Percentiles rank a stretch among this genome's conserved stretches.
phyloP scores from a whole-genome alignment of 768 basidiomycete species.

The Dioszegia aurantiaca region DNA sequence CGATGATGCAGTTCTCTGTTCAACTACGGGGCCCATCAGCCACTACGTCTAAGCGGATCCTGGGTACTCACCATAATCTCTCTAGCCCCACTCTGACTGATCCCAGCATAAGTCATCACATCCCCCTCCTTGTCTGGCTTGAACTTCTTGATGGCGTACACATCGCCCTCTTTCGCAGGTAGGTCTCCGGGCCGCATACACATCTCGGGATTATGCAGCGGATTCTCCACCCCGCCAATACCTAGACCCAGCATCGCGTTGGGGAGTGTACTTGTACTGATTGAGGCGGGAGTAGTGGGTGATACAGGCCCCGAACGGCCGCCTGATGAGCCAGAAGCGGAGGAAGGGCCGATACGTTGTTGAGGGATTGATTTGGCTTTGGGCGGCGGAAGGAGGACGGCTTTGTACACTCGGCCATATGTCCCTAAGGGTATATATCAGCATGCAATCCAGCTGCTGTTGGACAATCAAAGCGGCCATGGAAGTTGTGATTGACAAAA shows the following conservation, averaged over 20 bases:
- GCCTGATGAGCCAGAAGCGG: slow-evolving; percentile 15
- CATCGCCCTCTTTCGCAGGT: slow-evolving; percentile 58
- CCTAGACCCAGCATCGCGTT: too few relatives aligned
- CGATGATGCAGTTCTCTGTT: slow-evolving; percentile 55
- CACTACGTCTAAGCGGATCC: not conserved
- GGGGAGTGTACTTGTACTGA: not conserved
- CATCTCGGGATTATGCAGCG: slow-evolving; percentile 41
- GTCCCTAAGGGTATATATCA: slow-evolving; percentile 57
- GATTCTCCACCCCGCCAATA: slow-evolving; percentile 17
- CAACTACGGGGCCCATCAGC: slow-evolving; percentile 16
- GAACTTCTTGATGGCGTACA: slow-evolving; percentile 99
- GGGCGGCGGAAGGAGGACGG: slow-evolving; percentile 53
- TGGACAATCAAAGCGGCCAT: too few relatives aligned
- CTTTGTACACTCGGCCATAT: slow-evolving; percentile 98
- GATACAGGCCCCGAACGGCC: slow-evolving; percentile 1
- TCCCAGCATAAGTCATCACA: slow-evolving; percentile 89
- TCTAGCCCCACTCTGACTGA: slow-evolving; percentile 93
- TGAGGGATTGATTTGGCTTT: slow-evolving; percentile 21
- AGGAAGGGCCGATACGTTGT: slow-evolving; percentile 18
- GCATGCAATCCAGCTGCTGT: too few relatives aligned
- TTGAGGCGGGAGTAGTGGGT: not conserved
- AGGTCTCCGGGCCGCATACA: slow-evolving; percentile 64
- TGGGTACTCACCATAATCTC: slow-evolving; percentile 80
- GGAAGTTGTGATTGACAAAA: not conserved
- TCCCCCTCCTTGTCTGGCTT: slow-evolving; percentile 99